Evolutionary conservation across 2,329 filamentous ascomycete genomes (phyloP).

Genomic region (Ceratocystis huliohia): DNA sequence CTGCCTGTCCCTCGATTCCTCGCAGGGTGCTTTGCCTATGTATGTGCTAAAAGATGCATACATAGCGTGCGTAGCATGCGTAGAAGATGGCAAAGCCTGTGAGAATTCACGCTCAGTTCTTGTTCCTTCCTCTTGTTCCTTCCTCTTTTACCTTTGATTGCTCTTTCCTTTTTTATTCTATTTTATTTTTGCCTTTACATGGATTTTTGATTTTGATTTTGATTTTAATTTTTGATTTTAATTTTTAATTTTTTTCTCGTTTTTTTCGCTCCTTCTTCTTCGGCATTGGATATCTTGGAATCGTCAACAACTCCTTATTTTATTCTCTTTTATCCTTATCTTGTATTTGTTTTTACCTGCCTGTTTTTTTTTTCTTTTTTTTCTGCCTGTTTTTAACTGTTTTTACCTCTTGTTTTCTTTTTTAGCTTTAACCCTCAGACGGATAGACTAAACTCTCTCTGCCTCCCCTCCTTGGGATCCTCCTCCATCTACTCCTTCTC

Average conservation of each 20-base stretch:
- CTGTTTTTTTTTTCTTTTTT: constrained; percentile 12
- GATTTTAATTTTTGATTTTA: background rate
- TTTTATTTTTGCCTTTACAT: background rate
- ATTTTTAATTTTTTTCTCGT: background rate
- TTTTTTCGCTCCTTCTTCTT: background rate
- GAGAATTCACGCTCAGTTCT: background rate
- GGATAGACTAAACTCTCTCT: too few species aligned
- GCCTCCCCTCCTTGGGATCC: background rate
- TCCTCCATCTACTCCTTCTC: background rate
- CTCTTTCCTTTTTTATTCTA: background rate
- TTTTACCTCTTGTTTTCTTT: constrained; percentile 11
- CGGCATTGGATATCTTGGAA: background rate
- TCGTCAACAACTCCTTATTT: background rate
- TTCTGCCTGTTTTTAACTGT: background rate
- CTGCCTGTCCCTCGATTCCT: background rate
- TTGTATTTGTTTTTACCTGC: too few species aligned
- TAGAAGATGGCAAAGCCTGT: background rate
- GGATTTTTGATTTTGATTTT: background rate
- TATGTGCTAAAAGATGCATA: background rate
- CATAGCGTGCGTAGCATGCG: background rate
- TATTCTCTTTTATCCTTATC: background rate
- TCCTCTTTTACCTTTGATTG: background rate
- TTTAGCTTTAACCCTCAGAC: background rate
- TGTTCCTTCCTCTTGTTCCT: background rate
- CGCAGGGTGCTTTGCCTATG: background rate